Base-by-base conservation (phyloP, 441 rosid species). In the Jatropha podagrica region DNA sequence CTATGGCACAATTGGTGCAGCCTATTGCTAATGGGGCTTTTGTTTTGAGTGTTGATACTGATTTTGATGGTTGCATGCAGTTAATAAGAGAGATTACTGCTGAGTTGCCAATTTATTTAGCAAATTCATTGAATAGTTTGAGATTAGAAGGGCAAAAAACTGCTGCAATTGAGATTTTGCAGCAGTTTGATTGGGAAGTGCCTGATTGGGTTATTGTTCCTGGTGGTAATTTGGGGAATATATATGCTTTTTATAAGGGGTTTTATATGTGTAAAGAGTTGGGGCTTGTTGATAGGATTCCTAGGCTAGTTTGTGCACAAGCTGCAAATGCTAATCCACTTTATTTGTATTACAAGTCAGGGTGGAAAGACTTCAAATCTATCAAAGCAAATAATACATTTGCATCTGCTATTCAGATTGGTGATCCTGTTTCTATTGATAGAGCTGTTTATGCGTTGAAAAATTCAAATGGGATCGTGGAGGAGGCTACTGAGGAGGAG, bases 151-250 rank as follows among this genome's bases (percentile, higher is more conserved):
- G 91, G n/a, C 91, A 87, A 62, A 89, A 89, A 80, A 88, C 93
- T 32, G 90, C 91, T 42, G 91, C 90, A 0, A 77, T 89, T 5
- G 91, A 89, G 87, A 87, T 88, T 37, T 74, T 86, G 85, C 91
- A 87, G 91, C 93, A 87, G 78, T 86, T 87, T 63, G 89, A 89
- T 76, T 89, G 93, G 93, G 85, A 83, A 67, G 91, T 89, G 20
- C 88, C 91, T 2, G 93, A 89, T 51, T 89, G 91, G 93, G 91
- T 89, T 46, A 84, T 89, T 14, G 85, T 89, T 69, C 93, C 90
- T 0, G 91, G 91, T 26, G 91, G 93, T 17, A 89, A 89, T 78
- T 68, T 89, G 26, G 91, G 91, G 49, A 89, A 87, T 49, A 85
- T 89, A 2, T 89, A 87, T 78, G 91, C 91, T 1, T 89, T 87